Percentiles rank a stretch among this genome's conserved stretches.
phyloP scores from a whole-genome alignment of 208 protist species.

The Tritrichomonas musculus region DNA sequence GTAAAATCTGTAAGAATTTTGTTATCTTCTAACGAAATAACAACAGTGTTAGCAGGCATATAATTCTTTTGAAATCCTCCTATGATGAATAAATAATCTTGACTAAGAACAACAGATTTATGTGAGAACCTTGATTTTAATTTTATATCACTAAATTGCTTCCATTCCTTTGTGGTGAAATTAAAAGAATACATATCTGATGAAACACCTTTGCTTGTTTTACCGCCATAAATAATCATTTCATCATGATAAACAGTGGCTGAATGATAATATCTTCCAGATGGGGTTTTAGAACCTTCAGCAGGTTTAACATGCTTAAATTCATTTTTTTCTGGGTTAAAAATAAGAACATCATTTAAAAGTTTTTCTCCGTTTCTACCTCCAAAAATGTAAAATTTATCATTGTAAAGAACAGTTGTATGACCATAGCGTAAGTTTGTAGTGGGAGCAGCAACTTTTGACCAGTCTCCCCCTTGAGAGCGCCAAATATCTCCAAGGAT shows the following conservation, averaged over 20 bases:
- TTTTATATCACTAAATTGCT: background rate
- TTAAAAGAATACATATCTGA: background rate
- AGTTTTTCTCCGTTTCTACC: background rate
- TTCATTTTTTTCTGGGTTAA: background rate
- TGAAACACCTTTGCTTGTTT: background rate
- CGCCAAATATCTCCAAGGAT: background rate
- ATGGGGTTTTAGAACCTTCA: background rate
- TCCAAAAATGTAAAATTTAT: background rate
- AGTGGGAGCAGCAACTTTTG: background rate
- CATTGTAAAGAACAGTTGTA: background rate
- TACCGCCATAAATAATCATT: background rate
- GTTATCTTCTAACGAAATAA: too few species aligned
- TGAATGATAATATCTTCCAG: background rate
- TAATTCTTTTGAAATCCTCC: too few species aligned
- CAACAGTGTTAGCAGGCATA: too few species aligned
- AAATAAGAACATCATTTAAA: background rate
- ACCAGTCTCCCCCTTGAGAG: background rate
- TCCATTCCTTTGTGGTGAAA: background rate
- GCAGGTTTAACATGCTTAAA: background rate
- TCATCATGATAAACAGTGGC: background rate
- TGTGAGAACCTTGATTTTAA: too few species aligned
- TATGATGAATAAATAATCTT: too few species aligned
- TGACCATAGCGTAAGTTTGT: background rate
- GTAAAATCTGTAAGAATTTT: too few species aligned
- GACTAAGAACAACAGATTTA: too few species aligned